These are phyloP conservation scores for Vaccinium corymbosum DNA, from an alignment of 148 eudicot genomes.

Conservation along the genomic window DNA sequence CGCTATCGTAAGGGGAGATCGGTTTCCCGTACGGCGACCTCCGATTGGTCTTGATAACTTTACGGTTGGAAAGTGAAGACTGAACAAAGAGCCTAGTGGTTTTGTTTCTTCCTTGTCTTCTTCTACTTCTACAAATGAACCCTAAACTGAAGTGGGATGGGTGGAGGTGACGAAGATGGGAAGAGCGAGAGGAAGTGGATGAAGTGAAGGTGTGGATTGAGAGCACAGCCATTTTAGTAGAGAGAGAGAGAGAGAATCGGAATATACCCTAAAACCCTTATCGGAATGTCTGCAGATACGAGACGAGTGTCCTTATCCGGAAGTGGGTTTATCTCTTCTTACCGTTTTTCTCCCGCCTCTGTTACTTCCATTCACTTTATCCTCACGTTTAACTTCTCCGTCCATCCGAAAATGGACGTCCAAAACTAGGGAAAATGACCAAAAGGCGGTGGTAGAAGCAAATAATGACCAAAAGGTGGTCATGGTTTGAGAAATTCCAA, in stretches of 20 bases:
- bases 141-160: background rate
- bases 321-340: background rate
- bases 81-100: conserved; percentile 19
- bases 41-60: conserved; percentile 61
- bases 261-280: conserved; percentile 52
- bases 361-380: no score
- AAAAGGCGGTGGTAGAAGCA: no score
- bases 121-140: background rate
- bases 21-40: conserved; percentile 44
- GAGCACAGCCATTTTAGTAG: conserved; percentile 27
- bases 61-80: conserved; percentile 71
- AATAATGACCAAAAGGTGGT: no score
- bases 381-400: no score
- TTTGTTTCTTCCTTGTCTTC: conserved; percentile 5
- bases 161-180: background rate
- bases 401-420: no score
- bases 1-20: conserved; percentile 46
- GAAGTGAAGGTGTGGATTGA: conserved; percentile 24
- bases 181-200: conserved; percentile 14
- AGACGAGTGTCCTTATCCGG: background rate
- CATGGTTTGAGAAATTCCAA: no score
- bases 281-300: background rate
- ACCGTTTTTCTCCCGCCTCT: no score
- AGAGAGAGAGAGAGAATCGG: conserved; percentile 10
- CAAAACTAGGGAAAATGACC: no score